A percentile compares a stretch with the other conserved stretches of the same genome.
These are phyloP conservation scores for Gaertneriomyces semiglobifer DNA, from an alignment of 192 early-diverging fungal species.

Conservation along the genomic window DNA sequence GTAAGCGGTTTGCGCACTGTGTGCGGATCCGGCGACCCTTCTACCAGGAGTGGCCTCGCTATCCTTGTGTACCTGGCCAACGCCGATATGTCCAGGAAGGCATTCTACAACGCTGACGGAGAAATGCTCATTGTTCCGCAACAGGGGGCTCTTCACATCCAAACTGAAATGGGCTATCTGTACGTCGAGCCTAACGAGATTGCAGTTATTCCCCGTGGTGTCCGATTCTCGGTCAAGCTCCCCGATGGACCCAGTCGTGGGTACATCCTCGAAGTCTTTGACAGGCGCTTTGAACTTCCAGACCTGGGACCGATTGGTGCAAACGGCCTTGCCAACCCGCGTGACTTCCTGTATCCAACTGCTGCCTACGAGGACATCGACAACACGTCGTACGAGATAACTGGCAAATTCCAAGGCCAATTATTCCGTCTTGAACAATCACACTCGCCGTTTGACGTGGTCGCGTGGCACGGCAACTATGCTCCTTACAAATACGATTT, in stretches of 20 bases:
- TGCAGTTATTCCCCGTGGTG: slow-evolving; percentile 84
- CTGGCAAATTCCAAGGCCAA: slow-evolving; percentile 81
- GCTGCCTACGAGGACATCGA: slow-evolving; percentile 72
- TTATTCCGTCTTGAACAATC: slow-evolving; percentile 56
- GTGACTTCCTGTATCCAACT: slow-evolving; percentile 87
- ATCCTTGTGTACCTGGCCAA: slow-evolving; percentile 81
- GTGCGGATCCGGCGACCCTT: slow-evolving; percentile 77
- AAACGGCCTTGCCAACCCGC: slow-evolving; percentile 91
- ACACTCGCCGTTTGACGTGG: slow-evolving; percentile 93
- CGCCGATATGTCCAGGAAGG: slow-evolving; percentile 67
- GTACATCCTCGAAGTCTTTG: slow-evolving; percentile 87
- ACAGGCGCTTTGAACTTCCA: slow-evolving; percentile 88
- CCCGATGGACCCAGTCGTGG: slow-evolving; percentile 82
- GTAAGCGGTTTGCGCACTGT: slow-evolving; percentile 79
- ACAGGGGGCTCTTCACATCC: slow-evolving; percentile 81
- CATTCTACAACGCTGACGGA: slow-evolving; percentile 90
- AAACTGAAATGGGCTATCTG: slow-evolving; percentile 86
- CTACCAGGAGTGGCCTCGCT: slow-evolving; percentile 72
- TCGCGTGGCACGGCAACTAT: slow-evolving; percentile 98
- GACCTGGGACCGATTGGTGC: slow-evolving; percentile 95
- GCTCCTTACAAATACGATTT: slow-evolving; percentile 92
- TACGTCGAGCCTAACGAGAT: slow-evolving; percentile 86
- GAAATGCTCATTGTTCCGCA: slow-evolving; percentile 93
- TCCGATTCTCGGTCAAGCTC: slow-evolving; percentile 77
- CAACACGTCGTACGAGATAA: slow-evolving; percentile 57